Percentiles rank a stretch among this genome's conserved stretches.
Evolutionary conservation across 1,284 basidiomycete species (phyloP).

Genomic region (Leccinum ponderosum): DNA sequence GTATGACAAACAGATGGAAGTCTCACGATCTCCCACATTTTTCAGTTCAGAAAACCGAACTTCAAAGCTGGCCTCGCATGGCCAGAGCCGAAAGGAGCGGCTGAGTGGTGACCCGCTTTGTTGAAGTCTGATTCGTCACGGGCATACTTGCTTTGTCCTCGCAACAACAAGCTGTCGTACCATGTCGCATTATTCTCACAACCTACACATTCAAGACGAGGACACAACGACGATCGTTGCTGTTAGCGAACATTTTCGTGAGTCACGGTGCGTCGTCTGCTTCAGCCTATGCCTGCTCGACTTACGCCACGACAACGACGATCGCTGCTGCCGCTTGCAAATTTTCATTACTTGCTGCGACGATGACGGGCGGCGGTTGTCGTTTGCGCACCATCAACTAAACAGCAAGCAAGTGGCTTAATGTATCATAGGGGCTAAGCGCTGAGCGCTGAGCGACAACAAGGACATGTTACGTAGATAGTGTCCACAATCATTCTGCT

Average conservation of each 20-base stretch:
- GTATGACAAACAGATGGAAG: constrained; percentile 11
- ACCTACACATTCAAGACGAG: neutral
- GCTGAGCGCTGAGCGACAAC: too few relatives aligned
- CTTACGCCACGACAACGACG: neutral
- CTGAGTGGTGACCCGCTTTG: constrained; percentile 13
- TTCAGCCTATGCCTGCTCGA: neutral
- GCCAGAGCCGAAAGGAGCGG: neutral
- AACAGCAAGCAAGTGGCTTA: neutral
- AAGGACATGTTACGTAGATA: too few relatives aligned
- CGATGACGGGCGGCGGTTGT: neutral
- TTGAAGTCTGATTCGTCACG: constrained; percentile 12
- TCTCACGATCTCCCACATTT: constrained; percentile 18
- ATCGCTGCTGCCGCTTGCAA: neutral
- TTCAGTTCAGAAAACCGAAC: neutral
- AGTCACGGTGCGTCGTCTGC: neutral
- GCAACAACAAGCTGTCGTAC: too few relatives aligned
- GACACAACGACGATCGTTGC: neutral
- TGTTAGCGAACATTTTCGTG: neutral
- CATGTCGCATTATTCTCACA: neutral
- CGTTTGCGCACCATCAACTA: neutral
- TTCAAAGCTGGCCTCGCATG: neutral
- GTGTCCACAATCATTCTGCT: neutral
- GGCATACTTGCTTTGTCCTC: constrained; percentile 9
- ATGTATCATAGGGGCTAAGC: neutral
- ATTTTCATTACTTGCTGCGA: neutral